Evolutionary conservation across 805 yeast species (phyloP).

Genomic region (Ogataea sp.): DNA sequence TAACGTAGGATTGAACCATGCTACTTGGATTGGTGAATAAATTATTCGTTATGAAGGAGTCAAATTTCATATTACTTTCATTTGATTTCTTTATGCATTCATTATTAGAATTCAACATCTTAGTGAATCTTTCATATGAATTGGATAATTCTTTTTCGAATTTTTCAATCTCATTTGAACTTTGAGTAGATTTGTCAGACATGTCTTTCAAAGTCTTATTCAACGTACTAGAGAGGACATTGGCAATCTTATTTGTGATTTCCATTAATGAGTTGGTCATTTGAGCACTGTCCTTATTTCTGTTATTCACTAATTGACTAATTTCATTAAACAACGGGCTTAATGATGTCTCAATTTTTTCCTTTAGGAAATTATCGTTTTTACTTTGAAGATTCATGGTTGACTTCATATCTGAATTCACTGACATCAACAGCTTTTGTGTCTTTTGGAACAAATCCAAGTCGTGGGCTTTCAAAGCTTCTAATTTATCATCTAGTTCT

Average conservation of each 20-base stretch:
- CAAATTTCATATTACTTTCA: conserved; percentile 4
- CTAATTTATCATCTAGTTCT: background rate
- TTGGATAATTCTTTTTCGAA: background rate
- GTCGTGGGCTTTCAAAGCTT: background rate
- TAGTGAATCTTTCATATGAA: background rate
- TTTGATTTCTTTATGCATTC: too few species aligned
- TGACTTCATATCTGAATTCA: conserved; percentile 21
- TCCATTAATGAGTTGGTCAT: background rate
- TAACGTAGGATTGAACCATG: background rate
- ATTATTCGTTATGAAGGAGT: conserved; percentile 2
- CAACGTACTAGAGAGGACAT: conserved; percentile 1
- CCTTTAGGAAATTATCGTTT: conserved; percentile 8
- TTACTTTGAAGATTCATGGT: conserved; percentile 11
- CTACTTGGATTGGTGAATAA: conserved; percentile 3
- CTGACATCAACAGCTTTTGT: conserved; percentile 16
- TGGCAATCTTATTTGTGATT: background rate
- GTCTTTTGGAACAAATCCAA: conserved; percentile 2
- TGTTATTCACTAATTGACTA: background rate
- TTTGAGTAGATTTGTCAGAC: background rate
- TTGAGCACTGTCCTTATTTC: conserved; percentile 2
- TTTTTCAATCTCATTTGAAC: background rate
- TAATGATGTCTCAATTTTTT: conserved; percentile 9
- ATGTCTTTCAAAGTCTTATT: conserved; percentile 7
- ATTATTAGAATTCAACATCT: background rate
- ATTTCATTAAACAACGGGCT: conserved; percentile 9